Evolutionary conservation across 2,329 filamentous ascomycete genomes (phyloP), one percentile per base, ranked within the genome.

Genomic region (Neofusicoccum sp.): DNA sequence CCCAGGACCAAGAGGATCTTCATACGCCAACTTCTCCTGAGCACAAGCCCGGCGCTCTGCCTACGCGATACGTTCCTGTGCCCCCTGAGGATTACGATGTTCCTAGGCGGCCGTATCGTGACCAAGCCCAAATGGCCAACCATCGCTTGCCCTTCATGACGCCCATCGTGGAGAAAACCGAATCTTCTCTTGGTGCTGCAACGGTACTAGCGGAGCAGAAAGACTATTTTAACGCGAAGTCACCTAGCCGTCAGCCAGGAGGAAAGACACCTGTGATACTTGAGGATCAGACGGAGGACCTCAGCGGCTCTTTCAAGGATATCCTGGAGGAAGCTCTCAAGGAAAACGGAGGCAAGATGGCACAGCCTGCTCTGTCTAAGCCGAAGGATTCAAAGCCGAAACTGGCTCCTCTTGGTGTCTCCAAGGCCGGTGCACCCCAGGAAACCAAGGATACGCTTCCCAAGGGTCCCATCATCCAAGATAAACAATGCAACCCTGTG

Each of bases 131-230:
- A 72, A 82, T 88, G 74, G 91, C 92, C 62, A 96, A 97, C 70
- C 96, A 93, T 75, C 88, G 93, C 59, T 81, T 98, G 8, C 95
- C 93, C 3, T 99, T 98, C 73, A 98, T 99, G 95, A 99, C 95
- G 0, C 95, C 95, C 1, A 99, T 99, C 66, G 93, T 95, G 1
- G 95, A 99, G 75, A 88, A 91, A 68, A 99, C 95, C 0, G 95
- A 99, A 75, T 89, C 88, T 9, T 97, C 93, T 0, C 78, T 98
- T 4, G 88, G 88, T 36, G 68, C 73, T 57, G 70, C 69, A 43
- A 76, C 73, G 30, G 44, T 58, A 12, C 11, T 61, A 31, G 68
- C 65, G 57, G 71, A 80, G 59, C 80, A 79, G 66, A 83, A 84
- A 73, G 82, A 83, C 65, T 83, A 83, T 73, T 79, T 86, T 68